Evolutionary conservation across 2,329 filamentous ascomycete species (phyloP), one percentile per base, ranked within the genome.

Genomic region (Aspergillus thermomutatus): DNA sequence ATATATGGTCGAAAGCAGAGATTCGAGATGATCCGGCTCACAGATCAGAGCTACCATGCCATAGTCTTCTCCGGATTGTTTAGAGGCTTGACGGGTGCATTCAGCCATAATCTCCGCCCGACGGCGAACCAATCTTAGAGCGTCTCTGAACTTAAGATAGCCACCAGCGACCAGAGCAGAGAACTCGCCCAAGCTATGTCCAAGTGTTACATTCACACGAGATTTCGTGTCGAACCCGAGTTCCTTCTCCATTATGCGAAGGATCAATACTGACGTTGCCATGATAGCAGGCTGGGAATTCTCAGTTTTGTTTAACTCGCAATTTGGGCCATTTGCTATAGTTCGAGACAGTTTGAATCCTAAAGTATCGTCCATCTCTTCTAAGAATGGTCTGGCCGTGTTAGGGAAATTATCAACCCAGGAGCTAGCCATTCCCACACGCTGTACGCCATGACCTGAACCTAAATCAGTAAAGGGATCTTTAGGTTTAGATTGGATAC

Each of bases 241-340:
- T 64, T 96, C 90, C 59, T 84, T 80, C 77, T 97, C 91, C 61
- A 97, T 82, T 58, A 97, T 87, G 55, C 90, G 88, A 54, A 97
- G 82, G 69, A 97, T 95, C 57, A 96, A 83, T 69, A 97, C 87
- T 27, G 91, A 95, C 3, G 91, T 94, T 14, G 92, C 91, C 91
- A 97, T 96, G 74, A 97, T 96, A 66, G 93, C 92, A 1, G 93
- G 93, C 74, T 97, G 93, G 3, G 93, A 90, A 71, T 96, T 92
- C 62, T 89, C 85, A 4, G 93, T 97, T 56, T 85, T 83, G 43
- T 90, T 95, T 55, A 97, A 84, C 52, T 82, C 77, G 55, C 85
- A 86, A 65, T 89, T 90, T 1, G 93, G 90, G 0, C 93, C 92
- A 27, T 90, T 80, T 58, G 87, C 86, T 64, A 97, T 96, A 57